Conservation (phyloP, 176 grass and related monocot species). For the Hordeum marinum region DNA sequence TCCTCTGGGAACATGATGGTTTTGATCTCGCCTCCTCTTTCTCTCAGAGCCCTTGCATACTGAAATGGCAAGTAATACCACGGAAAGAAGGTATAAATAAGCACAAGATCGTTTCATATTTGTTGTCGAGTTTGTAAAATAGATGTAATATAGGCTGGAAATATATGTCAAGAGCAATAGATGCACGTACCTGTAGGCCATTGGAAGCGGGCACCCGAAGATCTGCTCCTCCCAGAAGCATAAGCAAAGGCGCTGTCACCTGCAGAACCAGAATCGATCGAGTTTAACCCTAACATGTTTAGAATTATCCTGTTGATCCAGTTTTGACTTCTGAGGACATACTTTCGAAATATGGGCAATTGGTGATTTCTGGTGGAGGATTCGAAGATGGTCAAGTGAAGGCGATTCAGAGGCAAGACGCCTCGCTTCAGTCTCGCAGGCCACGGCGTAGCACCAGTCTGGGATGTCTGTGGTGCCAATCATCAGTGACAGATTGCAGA, state of each 20-base stretch:
- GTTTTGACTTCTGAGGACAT: not conserved
- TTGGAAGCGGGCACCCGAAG: constrained; percentile 45
- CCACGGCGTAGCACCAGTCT: constrained; percentile 68
- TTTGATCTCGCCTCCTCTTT: constrained; percentile 37
- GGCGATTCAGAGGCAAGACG: constrained; percentile 60
- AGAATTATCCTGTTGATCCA: not conserved
- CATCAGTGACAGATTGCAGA: constrained; percentile 83
- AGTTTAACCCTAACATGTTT: not conserved
- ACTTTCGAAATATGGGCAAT: constrained; percentile 75
- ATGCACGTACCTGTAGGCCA: constrained; percentile 50
- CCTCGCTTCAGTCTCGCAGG: constrained; percentile 58
- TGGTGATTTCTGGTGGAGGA: constrained; percentile 76
- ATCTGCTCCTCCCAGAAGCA: constrained; percentile 63
- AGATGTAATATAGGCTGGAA: not conserved
- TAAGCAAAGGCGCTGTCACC: constrained; percentile 50
- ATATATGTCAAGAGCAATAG: not conserved
- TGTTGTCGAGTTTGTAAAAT: not conserved
- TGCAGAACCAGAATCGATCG: not conserved
- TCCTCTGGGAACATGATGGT: constrained; percentile 58
- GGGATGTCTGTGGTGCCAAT: constrained; percentile 82
- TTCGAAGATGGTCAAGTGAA: constrained; percentile 38
- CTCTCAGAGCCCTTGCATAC: constrained; percentile 46
- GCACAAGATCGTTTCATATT: not conserved
- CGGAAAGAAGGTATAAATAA: not conserved
- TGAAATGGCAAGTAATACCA: not conserved